Base-by-base conservation (phyloP, 148 eudicot genomes). In the Pouteria glomerata region DNA sequence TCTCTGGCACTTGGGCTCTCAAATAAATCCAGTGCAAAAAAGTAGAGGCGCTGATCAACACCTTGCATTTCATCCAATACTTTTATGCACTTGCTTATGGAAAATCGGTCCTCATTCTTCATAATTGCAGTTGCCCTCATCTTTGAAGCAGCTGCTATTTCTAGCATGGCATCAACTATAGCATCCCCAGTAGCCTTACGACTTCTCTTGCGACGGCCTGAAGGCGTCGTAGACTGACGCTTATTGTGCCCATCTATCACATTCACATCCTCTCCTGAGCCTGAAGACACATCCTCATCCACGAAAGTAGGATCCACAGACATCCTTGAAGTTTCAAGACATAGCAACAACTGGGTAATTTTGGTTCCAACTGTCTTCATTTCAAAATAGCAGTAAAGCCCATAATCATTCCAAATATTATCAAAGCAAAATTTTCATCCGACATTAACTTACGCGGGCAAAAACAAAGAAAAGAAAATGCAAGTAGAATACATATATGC, bases 81-180 rank as follows among this genome's bases (percentile, higher is more conserved):
- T 77, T 79, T 79, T 56, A 88, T 84, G 86, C 91, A 91, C 68
- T 82, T 88, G 86, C 91, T 91, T 42, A 83, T 88, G 41, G 97
- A 78, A 74, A 86, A 85, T 12, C 79, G 84, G 52, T 88, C 89
- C 73, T 82, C 97, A 59, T 74, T 85, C 77, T 82, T 83, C 86
- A 84, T 79, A 14, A 87, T 79, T 27, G 86, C 89, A 83, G 84
- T 76, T 64, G 88, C 89, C 79, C 91, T 83, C 88, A 79, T 77
- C 71, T 87, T 91, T 37, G 97, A 91, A 79, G 93, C 93, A 75
- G 88, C 87, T 55, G 97, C 97, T 68, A 88, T 86, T 79, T 90
- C 88, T 66, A 88, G 78, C 97, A 86, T 88, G 55, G 93, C 91
- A 70, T 90, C 89, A 62, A 90, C 91, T 31, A 88, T 86, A 31